Evolutionary conservation across 148 eudicot genomes (phyloP), one percentile per base, ranked within the genome.

Genomic region (Silene latifolia): DNA sequence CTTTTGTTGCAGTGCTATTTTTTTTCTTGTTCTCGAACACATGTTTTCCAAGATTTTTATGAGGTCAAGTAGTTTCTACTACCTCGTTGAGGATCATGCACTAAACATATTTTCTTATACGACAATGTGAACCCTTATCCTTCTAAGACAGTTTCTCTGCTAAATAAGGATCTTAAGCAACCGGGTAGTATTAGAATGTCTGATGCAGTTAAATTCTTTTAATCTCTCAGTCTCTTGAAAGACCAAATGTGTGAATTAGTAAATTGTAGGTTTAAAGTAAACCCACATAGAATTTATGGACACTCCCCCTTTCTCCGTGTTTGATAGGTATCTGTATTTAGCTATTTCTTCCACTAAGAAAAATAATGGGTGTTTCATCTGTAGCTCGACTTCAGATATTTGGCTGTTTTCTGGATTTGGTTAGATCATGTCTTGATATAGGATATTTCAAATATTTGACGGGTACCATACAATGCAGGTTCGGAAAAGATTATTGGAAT

Each of bases 401-500:
- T 67, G 71, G 54, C 1, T 14, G 12, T 14, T 67, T n/a, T 58
- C 7, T 58, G 13, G 4, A 63, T 59, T 39, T 44, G 12, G 21
- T 47, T 46, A 19, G 18, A 44, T 42, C 14, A 57, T 56, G 17
- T 68, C 19, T 71, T 69, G 74, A 74, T 58, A n/a, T 58, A 29
- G 61, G 67, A 47, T 12, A 54, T 48, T 54, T 74, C 58, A 19
- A 47, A n/a, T 74, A 14, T 47, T 35, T 71, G 47, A 62, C 9
- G 8, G 17, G 21, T 59, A 61, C 57, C 66, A 5, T 19, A 79
- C 61, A 64, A 25, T 77, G 70, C 82, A 95, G 98, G 83, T 95
- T 67, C 86, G 90, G 75, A 95, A 89, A 86, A 90, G 94, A 89
- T 81, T 95, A 71, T 75, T 95, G 79, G 92, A 92, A 69, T 90